Percentiles rank a stretch among this genome's conserved stretches.
phyloP scores from a whole-genome alignment of 2,329 filamentous ascomycete species.

The Phialophora expanda region DNA sequence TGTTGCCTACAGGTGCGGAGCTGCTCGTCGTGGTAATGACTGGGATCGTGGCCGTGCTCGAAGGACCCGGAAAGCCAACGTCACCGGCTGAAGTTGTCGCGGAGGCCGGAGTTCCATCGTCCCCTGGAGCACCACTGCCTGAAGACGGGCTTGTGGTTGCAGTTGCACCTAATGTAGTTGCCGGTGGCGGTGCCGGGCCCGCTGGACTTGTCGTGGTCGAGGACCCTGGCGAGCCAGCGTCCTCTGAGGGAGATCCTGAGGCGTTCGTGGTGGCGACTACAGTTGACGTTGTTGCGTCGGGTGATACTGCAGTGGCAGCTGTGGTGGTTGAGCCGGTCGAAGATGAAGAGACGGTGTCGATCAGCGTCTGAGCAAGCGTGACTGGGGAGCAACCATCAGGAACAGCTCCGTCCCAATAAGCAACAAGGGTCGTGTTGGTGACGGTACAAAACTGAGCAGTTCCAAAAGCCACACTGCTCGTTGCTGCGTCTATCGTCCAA shows the following conservation, averaged over 20 bases:
- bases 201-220: background rate
- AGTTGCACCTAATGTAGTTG: background rate
- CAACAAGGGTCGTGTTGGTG: conserved; percentile 11
- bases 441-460: conserved; percentile 16
- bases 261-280: background rate
- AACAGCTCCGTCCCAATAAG: conserved; percentile 16
- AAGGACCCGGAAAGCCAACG: background rate
- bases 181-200: background rate
- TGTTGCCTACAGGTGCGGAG: background rate
- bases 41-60: conserved; percentile 3
- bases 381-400: conserved; percentile 18
- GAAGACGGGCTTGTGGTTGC: background rate
- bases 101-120: background rate
- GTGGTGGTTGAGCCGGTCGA: background rate
- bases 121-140: background rate
- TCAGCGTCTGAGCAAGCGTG: background rate
- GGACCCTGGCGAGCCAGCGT: background rate
- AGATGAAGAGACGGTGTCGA: background rate
- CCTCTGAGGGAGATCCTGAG: background rate
- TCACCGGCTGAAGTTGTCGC: background rate
- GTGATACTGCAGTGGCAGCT: background rate
- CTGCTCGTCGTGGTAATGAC: background rate
- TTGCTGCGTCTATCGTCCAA: conserved; percentile 9
- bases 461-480: conserved; percentile 9
- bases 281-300: background rate